Percentiles rank a stretch among this genome's conserved stretches.
Conservation (phyloP, 495 filamentous ascomycete species). For the Penicillium alfredii region DNA sequence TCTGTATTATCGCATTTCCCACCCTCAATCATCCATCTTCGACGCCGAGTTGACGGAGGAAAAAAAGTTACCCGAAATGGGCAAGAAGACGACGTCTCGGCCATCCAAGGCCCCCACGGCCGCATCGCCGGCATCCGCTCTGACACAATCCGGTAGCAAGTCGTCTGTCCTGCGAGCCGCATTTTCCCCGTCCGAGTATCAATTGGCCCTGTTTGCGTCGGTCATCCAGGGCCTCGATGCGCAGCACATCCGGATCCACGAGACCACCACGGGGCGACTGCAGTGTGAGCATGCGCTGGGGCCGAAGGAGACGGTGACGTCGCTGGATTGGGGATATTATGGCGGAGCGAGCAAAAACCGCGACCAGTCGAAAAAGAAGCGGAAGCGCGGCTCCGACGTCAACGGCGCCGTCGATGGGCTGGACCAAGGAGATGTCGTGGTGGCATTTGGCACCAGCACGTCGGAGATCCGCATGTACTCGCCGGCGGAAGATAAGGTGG, state of each 20-base stretch:
- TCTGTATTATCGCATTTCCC: background rate
- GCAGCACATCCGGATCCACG: slow-evolving; percentile 55
- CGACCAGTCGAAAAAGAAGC: slow-evolving; percentile 51
- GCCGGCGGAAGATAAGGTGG: slow-evolving; percentile 44
- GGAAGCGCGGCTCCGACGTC: slow-evolving; percentile 45
- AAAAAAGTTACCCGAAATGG: slow-evolving; percentile 34
- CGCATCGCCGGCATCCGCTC: slow-evolving; percentile 37
- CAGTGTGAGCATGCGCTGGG: slow-evolving; percentile 51
- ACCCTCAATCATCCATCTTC: slow-evolving; percentile 1
- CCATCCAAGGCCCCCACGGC: slow-evolving; percentile 43
- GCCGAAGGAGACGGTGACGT: slow-evolving; percentile 47
- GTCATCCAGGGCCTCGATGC: slow-evolving; percentile 54
- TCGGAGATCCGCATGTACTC: slow-evolving; percentile 52
- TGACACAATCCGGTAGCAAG: slow-evolving; percentile 35
- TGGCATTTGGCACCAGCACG: slow-evolving; percentile 50
- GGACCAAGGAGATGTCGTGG: slow-evolving; percentile 38
- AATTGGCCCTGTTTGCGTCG: slow-evolving; percentile 55
- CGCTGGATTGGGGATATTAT: slow-evolving; percentile 54
- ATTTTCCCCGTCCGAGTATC: slow-evolving; percentile 51
- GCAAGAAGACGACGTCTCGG: slow-evolving; percentile 46
- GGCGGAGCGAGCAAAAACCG: slow-evolving; percentile 27
- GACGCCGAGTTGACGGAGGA: slow-evolving; percentile 5
- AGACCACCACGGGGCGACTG: slow-evolving; percentile 51
- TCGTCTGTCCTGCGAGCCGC: slow-evolving; percentile 48
- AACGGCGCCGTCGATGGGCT: slow-evolving; percentile 36